Evolutionary conservation across 257 asterid species (phyloP).

Genomic region (Pogostemon cablin): DNA sequence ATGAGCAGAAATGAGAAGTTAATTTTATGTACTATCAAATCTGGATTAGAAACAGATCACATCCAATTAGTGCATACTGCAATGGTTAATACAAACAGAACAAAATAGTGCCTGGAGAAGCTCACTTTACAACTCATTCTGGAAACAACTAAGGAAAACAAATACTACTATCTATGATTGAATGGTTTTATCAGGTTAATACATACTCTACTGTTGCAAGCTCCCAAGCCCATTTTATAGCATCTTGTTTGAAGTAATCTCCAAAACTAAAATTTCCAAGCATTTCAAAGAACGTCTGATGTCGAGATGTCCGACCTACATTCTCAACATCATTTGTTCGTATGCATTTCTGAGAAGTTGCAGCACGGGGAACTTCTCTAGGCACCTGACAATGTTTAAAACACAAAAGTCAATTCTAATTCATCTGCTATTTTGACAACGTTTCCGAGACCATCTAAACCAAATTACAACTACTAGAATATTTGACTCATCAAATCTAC

Average conservation of each 20-base stretch:
- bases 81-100: background rate
- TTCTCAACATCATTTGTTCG: slow-evolving; percentile 92
- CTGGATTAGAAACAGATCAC: background rate
- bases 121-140: background rate
- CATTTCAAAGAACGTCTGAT: slow-evolving; percentile 99
- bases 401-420: slow-evolving; percentile 33
- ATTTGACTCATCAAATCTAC: background rate
- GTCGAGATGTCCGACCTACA: slow-evolving; percentile 91
- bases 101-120: slow-evolving; percentile 3
- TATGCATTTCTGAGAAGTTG: slow-evolving; percentile 94
- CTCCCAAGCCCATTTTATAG: slow-evolving; percentile 99
- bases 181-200: slow-evolving; percentile 29
- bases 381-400: slow-evolving; percentile 59
- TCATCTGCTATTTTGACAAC: background rate
- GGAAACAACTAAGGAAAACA: slow-evolving; percentile 21
- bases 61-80: background rate
- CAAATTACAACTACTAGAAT: background rate
- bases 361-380: slow-evolving; percentile 84
- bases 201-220: slow-evolving; percentile 81
- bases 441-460: background rate
- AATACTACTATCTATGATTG: slow-evolving; percentile 16
- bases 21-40: background rate
- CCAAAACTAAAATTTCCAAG: slow-evolving; percentile 98
- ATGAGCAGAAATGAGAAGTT: background rate
- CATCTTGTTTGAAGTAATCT: slow-evolving; percentile 92